A percentile compares a stretch with the other conserved stretches of the same genome.
Evolutionary conservation across 2,329 filamentous ascomycete species (phyloP).

Genomic region (Hymenoscyphus scutula): DNA sequence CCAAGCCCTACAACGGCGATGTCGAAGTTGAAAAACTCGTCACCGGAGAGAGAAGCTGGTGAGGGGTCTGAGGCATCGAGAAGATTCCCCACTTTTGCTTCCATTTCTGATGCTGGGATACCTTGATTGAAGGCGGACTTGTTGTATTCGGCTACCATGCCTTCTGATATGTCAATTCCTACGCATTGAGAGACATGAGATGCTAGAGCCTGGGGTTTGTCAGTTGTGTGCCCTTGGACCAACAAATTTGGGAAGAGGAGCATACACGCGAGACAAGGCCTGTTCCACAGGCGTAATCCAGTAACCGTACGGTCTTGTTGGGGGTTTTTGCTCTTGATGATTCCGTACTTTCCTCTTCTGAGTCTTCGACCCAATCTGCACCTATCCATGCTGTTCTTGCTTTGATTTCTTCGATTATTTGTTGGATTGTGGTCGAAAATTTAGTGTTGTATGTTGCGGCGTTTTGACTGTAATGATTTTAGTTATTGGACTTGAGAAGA

Average conservation of each 20-base stretch:
- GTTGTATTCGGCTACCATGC: slow-evolving; percentile 70
- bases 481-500: neutral
- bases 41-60: slow-evolving; percentile 51
- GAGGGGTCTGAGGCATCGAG: slow-evolving; percentile 45
- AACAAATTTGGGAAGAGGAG: slow-evolving; percentile 18
- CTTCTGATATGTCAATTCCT: slow-evolving; percentile 68
- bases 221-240: neutral
- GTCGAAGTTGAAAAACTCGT: slow-evolving; percentile 68
- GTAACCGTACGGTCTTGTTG: slow-evolving; percentile 47
- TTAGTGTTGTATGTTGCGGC: slow-evolving; percentile 56
- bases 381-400: slow-evolving; percentile 59
- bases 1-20: slow-evolving; percentile 60
- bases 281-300: slow-evolving; percentile 77
- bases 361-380: slow-evolving; percentile 50
- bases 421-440: slow-evolving; percentile 51
- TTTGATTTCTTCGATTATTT: slow-evolving; percentile 54
- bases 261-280: slow-evolving; percentile 63
- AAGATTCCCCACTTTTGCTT: slow-evolving; percentile 58
- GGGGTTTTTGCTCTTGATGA: slow-evolving; percentile 11
- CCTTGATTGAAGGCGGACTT: slow-evolving; percentile 54
- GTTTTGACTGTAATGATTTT: slow-evolving; percentile 39
- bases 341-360: slow-evolving; percentile 25
- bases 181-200: slow-evolving; percentile 61
- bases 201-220: slow-evolving; percentile 51
- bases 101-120: slow-evolving; percentile 51